A percentile compares a stretch with the other conserved stretches of the same genome.
Conservation (phyloP, 208 protist genomes). For the Acanthamoeba culbertsoni region DNA sequence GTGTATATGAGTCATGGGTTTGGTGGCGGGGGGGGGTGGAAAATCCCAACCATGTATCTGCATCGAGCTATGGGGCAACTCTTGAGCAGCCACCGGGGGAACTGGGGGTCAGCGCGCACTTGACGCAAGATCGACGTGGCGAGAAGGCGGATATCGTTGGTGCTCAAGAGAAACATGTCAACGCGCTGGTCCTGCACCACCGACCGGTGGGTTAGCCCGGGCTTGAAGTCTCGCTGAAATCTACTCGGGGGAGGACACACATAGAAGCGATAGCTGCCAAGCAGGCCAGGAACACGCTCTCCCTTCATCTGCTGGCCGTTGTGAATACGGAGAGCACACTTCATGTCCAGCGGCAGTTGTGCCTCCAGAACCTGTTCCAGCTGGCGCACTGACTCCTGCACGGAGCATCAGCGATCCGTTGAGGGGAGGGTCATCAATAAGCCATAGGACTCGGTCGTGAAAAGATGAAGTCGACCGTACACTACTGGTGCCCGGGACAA, state of each 20-base stretch:
- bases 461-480: neutral
- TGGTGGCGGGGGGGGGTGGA: neutral
- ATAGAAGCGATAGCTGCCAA: slow-evolving; percentile 49
- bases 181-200: neutral
- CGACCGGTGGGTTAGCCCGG: no score
- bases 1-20: neutral
- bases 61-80: slow-evolving; percentile 19
- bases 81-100: neutral
- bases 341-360: neutral
- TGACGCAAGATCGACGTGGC: neutral
- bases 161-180: neutral
- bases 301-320: slow-evolving; percentile 1
- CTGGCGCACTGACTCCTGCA: neutral
- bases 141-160: neutral
- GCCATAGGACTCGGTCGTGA: no score
- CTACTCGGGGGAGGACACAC: no score
- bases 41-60: neutral
- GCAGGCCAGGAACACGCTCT: neutral
- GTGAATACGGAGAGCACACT: neutral
- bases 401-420: neutral
- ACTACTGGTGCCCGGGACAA: neutral
- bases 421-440: no score
- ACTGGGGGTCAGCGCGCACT: neutral
- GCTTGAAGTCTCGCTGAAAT: no score
- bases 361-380: neutral